phyloP scores from a whole-genome alignment of 169 alveolate genomes.

The Plasmodium adleri region DNA sequence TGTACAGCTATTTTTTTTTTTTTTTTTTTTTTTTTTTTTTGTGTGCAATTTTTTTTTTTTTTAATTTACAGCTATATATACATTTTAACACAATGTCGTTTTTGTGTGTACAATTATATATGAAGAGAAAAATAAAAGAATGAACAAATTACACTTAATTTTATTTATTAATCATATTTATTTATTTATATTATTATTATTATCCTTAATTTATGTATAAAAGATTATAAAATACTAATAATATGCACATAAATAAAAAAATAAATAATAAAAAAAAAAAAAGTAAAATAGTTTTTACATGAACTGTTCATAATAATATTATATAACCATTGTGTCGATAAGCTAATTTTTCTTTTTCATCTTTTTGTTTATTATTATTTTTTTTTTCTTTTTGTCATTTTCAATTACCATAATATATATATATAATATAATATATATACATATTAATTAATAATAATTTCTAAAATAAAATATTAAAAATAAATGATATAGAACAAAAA shows the following conservation, averaged over 20 bases:
- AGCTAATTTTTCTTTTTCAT: constrained; percentile 67
- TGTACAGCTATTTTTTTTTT: constrained; percentile 66
- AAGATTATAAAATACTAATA: constrained; percentile 25
- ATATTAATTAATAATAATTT: background rate
- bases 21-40: constrained; percentile 28
- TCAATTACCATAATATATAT: too few species aligned
- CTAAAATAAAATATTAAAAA: background rate
- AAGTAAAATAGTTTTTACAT: constrained; percentile 40
- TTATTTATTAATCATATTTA: constrained; percentile 27
- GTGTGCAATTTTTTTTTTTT: constrained; percentile 30
- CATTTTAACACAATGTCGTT: constrained; percentile 56
- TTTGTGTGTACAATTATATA: constrained; percentile 62
- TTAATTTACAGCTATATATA: constrained; percentile 73
- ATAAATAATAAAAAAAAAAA: background rate
- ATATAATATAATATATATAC: too few species aligned
- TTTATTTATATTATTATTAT: background rate
- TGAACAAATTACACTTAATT: constrained; percentile 14
- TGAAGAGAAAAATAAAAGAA: constrained; percentile 44
- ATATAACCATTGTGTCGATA: constrained; percentile 26
- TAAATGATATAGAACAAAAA: background rate
- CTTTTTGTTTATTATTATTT: too few species aligned
- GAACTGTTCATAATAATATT: constrained; percentile 35
- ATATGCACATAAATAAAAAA: constrained; percentile 27
- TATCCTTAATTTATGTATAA: constrained; percentile 52
- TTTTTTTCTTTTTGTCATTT: too few species aligned